Evolutionary conservation across 73 alveolate genomes (phyloP).

Genomic region (Loxodes magnus): DNA sequence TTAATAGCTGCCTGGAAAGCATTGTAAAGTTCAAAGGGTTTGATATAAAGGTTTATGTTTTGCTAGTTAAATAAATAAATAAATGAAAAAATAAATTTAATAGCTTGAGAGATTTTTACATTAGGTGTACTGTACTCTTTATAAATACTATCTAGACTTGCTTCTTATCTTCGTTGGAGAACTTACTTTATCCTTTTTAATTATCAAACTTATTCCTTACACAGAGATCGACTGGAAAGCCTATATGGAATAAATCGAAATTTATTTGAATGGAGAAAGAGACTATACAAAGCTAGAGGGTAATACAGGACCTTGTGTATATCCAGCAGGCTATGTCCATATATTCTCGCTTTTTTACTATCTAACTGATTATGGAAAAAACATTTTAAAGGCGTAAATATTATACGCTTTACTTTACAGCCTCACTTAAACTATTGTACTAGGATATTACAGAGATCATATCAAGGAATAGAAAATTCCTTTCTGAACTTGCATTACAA

Average conservation of each 20-base stretch:
- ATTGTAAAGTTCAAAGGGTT: too few relatives aligned
- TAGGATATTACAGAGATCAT: constrained; percentile 20
- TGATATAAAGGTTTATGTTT: too few relatives aligned
- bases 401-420: constrained; percentile 28
- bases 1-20: too few relatives aligned
- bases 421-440: constrained; percentile 11
- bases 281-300: constrained; percentile 37
- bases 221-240: constrained; percentile 63
- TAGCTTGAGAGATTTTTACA: too few relatives aligned
- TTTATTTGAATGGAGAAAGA: constrained; percentile 36
- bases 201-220: constrained; percentile 14
- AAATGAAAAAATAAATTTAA: too few relatives aligned
- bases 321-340: constrained; percentile 56
- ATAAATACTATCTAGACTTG: too few relatives aligned
- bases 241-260: constrained; percentile 43
- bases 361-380: constrained; percentile 25
- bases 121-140: too few relatives aligned
- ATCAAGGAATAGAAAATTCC: background rate
- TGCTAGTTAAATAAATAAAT: too few relatives aligned
- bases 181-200: background rate
- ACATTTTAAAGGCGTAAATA: constrained; percentile 31
- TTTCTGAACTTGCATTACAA: background rate
- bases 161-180: too few relatives aligned
- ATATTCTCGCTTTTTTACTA: constrained; percentile 25
- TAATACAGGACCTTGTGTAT: constrained; percentile 52